phyloP scores from a whole-genome alignment of 305 asterid genomes.

The Fraxinus velutina region DNA sequence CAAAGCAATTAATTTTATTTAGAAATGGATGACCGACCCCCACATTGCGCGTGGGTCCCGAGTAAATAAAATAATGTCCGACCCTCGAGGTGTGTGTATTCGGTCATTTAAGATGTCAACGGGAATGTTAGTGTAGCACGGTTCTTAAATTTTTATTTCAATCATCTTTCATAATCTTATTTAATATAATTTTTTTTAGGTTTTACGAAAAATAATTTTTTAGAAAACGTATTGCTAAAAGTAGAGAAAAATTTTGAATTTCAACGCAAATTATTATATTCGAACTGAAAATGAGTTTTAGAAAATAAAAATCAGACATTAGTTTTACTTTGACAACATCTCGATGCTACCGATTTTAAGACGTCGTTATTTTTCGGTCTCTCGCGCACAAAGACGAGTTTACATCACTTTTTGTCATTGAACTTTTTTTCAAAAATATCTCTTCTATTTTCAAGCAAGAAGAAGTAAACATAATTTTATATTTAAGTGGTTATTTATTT shows the following conservation, averaged over 20 bases:
- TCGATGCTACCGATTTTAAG: background rate
- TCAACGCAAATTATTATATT: too few species aligned
- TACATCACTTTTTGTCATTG: background rate
- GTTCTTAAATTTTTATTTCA: too few species aligned
- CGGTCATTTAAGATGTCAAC: too few species aligned
- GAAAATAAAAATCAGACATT: background rate
- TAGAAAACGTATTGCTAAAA: background rate
- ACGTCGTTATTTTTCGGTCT: background rate
- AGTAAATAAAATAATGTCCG: too few species aligned
- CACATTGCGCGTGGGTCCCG: too few species aligned
- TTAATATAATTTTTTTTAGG: too few species aligned
- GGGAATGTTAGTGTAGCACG: too few species aligned
- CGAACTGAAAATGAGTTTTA: too few species aligned
- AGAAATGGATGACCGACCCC: too few species aligned
- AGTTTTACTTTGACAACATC: background rate
- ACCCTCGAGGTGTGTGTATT: too few species aligned
- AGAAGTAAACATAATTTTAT: background rate
- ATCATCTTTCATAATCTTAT: background rate
- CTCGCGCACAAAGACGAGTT: background rate
- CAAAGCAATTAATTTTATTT: background rate
- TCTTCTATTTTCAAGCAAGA: background rate
- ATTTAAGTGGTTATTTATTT: background rate
- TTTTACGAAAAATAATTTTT: too few species aligned
- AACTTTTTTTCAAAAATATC: background rate
- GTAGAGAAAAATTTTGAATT: background rate